A percentile compares a stretch with the other conserved stretches of the same genome.
phyloP scores from a whole-genome alignment of 202 grass and related monocot species.

The Schoenoplectus triqueter region DNA sequence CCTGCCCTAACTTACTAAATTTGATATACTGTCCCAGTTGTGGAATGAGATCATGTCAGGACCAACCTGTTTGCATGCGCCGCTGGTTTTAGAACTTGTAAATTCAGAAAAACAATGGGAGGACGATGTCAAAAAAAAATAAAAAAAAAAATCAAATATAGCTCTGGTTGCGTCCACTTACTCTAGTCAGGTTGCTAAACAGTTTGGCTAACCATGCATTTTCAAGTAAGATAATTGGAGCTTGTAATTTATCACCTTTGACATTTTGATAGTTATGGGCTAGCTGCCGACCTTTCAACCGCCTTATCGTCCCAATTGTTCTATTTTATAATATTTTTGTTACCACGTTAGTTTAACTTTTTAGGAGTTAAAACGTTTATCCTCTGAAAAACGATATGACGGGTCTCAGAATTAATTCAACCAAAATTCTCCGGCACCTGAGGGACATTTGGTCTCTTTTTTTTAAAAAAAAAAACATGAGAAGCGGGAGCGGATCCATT shows the following conservation, averaged over 20 bases:
- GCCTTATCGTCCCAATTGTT: neutral
- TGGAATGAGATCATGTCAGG: neutral
- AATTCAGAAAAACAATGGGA: neutral
- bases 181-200: constrained; percentile 1
- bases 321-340: neutral
- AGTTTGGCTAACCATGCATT: neutral
- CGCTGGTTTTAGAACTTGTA: constrained; percentile 17
- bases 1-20: neutral
- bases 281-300: neutral
- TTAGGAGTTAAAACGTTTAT: neutral
- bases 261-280: neutral
- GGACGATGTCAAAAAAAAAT: neutral
- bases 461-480: neutral
- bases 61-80: neutral
- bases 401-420: neutral
- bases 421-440: neutral
- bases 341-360: neutral
- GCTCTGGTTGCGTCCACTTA: constrained; percentile 3
- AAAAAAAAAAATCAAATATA: neutral
- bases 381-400: neutral
- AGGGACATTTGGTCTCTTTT: neutral
- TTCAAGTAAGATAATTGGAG: neutral
- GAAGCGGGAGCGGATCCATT: too few species aligned
- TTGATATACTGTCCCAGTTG: neutral
- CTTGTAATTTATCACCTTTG: neutral